These are phyloP conservation scores for Pestalotiopsis sp. DNA, from an alignment of 2,329 filamentous ascomycete species.

Conservation along the genomic window DNA sequence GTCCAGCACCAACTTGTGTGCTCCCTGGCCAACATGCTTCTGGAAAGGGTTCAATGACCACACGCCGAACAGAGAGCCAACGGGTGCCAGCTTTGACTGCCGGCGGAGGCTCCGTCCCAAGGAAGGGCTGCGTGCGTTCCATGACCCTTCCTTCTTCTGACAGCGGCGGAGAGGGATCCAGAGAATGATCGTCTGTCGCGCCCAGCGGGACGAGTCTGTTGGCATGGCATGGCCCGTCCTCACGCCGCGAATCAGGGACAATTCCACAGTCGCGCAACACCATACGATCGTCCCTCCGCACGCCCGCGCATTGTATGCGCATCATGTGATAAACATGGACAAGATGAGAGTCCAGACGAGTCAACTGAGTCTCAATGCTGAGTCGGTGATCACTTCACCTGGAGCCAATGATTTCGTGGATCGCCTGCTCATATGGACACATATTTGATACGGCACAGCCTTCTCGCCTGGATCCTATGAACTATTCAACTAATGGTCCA, in stretches of 20 bases:
- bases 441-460: background rate
- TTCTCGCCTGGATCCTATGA: background rate
- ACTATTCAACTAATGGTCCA: background rate
- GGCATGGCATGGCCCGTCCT: background rate
- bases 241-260: background rate
- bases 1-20: background rate
- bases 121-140: background rate
- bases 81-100: background rate
- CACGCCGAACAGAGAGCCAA: background rate
- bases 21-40: background rate
- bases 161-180: background rate
- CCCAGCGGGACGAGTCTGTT: background rate
- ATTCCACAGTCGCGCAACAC: background rate
- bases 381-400: slow-evolving; percentile 3
- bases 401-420: background rate
- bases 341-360: background rate
- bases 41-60: background rate
- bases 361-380: background rate
- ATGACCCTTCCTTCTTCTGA: background rate
- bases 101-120: background rate
- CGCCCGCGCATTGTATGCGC: slow-evolving; percentile 19
- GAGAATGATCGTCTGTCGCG: background rate
- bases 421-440: background rate
- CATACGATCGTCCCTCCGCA: background rate
- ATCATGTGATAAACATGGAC: slow-evolving; percentile 25